phyloP scores from a whole-genome alignment of 1,284 basidiomycete genomes.

The Porodaedalea pini region DNA sequence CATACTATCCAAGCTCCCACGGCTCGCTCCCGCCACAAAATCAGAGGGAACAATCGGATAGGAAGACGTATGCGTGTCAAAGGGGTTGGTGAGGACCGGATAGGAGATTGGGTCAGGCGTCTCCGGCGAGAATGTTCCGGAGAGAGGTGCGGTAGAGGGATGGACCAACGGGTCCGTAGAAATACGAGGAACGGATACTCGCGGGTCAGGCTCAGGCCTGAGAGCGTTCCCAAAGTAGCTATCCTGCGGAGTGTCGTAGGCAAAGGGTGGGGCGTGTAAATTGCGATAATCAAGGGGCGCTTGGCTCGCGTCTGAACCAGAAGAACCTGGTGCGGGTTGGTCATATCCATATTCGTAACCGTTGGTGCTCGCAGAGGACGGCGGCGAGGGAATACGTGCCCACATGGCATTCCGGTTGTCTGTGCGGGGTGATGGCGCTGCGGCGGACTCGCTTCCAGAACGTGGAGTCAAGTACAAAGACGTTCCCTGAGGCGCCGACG shows the following conservation, averaged over 20 bases:
- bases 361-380: background rate
- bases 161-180: background rate
- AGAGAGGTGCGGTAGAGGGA: background rate
- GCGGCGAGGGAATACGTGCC: constrained; percentile 3
- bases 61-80: background rate
- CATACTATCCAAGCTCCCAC: background rate
- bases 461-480: background rate
- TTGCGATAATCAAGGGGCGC: background rate
- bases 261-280: background rate
- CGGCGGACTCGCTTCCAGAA: background rate
- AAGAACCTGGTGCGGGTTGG: background rate
- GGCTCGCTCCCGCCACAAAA: background rate
- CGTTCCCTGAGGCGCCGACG: background rate
- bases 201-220: background rate
- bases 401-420: constrained; percentile 1
- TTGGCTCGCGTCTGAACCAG: background rate
- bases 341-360: background rate
- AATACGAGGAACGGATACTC: background rate
- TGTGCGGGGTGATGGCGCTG: background rate
- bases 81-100: background rate
- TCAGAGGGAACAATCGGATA: background rate
- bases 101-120: background rate
- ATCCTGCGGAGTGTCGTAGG: background rate
- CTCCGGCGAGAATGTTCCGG: background rate
- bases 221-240: background rate